Evolutionary conservation across 768 basidiomycete genomes (phyloP).

Genomic region (Holtermanniella nyarrowii): DNA sequence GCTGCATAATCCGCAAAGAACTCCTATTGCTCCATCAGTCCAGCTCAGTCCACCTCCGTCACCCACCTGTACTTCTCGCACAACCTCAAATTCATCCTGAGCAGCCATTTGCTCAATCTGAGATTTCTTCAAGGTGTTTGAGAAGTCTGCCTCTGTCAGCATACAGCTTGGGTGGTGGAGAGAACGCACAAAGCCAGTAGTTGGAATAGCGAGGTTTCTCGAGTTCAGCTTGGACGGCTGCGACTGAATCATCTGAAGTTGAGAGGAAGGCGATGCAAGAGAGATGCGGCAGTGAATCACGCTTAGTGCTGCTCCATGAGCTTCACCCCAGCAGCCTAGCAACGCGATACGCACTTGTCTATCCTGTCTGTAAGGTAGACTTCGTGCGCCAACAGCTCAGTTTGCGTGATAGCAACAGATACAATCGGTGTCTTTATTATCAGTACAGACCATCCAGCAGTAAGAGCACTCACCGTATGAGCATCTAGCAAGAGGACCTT

Average conservation of each 20-base stretch:
- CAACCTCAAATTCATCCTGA: slow-evolving; percentile 91
- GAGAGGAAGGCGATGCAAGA: slow-evolving; percentile 93
- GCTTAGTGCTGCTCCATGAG: slow-evolving; percentile 42
- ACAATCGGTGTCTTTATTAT: slow-evolving; percentile 70
- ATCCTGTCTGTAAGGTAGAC: slow-evolving; percentile 96
- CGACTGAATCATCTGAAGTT: slow-evolving; percentile 68
- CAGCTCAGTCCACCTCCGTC: neutral
- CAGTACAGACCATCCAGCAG: neutral
- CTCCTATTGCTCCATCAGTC: slow-evolving; percentile 49
- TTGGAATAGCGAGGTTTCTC: slow-evolving; percentile 88
- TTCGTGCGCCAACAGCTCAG: slow-evolving; percentile 82
- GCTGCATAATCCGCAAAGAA: slow-evolving; percentile 96
- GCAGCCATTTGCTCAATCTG: slow-evolving; percentile 87
- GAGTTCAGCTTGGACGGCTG: slow-evolving; percentile 71
- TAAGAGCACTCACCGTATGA: slow-evolving; percentile 62
- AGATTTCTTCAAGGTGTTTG: slow-evolving; percentile 78
- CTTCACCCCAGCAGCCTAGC: neutral
- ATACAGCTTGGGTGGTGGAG: slow-evolving; percentile 27
- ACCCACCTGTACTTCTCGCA: slow-evolving; percentile 86
- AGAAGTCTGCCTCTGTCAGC: slow-evolving; percentile 60
- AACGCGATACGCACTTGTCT: slow-evolving; percentile 59
- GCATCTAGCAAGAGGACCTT: slow-evolving; percentile 89
- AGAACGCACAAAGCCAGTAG: slow-evolving; percentile 96
- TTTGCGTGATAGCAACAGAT: slow-evolving; percentile 87
- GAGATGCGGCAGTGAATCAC: slow-evolving; percentile 89